Evolutionary conservation across 208 protist species (phyloP).

Genomic region (Leishmania martiniquensis): DNA sequence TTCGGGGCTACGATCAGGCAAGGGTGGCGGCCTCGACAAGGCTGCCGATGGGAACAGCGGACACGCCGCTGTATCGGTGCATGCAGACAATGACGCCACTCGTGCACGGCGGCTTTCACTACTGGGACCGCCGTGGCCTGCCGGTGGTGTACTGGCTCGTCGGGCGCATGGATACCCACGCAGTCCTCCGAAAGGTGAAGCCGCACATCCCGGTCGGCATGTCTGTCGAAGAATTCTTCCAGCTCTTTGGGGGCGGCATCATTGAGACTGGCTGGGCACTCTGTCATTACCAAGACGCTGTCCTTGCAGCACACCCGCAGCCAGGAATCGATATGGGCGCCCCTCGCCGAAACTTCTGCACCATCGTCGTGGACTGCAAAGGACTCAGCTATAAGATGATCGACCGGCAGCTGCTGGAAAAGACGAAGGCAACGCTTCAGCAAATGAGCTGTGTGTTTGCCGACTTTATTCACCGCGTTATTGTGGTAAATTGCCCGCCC

Average conservation of each 20-base stretch:
- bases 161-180: constrained; percentile 40
- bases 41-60: neutral
- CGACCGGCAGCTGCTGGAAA: constrained; percentile 54
- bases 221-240: constrained; percentile 35
- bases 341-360: constrained; percentile 45
- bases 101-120: constrained; percentile 48
- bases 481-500: constrained; percentile 64
- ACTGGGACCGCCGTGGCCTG: constrained; percentile 57
- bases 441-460: constrained; percentile 50
- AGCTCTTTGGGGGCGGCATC: constrained; percentile 32
- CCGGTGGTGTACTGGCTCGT: constrained; percentile 53
- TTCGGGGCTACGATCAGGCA: constrained; percentile 64
- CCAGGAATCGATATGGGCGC: constrained; percentile 35
- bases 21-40: constrained; percentile 19
- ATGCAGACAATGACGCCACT: constrained; percentile 33
- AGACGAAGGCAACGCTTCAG: constrained; percentile 44
- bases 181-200: constrained; percentile 37
- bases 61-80: constrained; percentile 37
- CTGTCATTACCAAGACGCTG: constrained; percentile 47
- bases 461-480: constrained; percentile 62
- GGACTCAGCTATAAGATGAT: constrained; percentile 70
- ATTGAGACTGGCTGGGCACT: constrained; percentile 46
- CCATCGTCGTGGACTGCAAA: constrained; percentile 55
- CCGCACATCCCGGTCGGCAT: constrained; percentile 43
- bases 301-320: constrained; percentile 30